Conservation (phyloP, 805 yeast species). For the Yarrowia bubula region DNA sequence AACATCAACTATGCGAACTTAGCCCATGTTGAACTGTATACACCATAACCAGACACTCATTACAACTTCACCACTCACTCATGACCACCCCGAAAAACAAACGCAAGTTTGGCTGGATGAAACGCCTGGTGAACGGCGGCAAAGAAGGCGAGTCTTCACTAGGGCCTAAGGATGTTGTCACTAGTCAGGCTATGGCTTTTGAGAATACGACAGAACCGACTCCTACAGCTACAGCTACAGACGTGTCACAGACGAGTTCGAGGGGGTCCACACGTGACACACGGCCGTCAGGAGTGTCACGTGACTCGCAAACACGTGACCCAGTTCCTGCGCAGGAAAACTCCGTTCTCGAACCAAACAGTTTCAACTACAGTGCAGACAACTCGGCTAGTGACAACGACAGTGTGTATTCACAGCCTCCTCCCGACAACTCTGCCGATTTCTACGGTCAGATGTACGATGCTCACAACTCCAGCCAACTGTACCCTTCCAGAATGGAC, state of each 20-base stretch:
- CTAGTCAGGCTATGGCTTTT: background rate
- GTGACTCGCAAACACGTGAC: too few species aligned
- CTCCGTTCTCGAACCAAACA: background rate
- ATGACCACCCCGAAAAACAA: constrained; percentile 16
- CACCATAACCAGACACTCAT: too few species aligned
- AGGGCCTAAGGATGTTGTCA: background rate
- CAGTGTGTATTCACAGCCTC: constrained; percentile 14
- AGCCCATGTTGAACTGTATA: too few species aligned
- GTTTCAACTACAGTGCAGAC: background rate
- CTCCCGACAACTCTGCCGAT: constrained; percentile 3
- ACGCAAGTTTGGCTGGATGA: constrained; percentile 22
- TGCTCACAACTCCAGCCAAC: constrained; percentile 5
- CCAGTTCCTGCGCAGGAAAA: background rate
- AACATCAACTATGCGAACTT: background rate
- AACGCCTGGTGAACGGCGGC: constrained; percentile 25
- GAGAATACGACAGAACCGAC: background rate
- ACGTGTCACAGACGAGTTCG: background rate
- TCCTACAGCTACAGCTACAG: background rate
- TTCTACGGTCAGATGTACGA: constrained; percentile 18
- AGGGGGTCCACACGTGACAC: too few species aligned
- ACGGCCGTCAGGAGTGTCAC: too few species aligned
- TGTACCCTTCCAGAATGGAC: constrained; percentile 4
- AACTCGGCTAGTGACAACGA: background rate
- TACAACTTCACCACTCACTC: too few species aligned
- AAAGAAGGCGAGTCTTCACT: background rate